A percentile compares a stretch with the other conserved stretches of the same genome.
These are phyloP conservation scores for Phylloporus sp. DNA, from an alignment of 768 basidiomycete genomes.

Conservation along the genomic window DNA sequence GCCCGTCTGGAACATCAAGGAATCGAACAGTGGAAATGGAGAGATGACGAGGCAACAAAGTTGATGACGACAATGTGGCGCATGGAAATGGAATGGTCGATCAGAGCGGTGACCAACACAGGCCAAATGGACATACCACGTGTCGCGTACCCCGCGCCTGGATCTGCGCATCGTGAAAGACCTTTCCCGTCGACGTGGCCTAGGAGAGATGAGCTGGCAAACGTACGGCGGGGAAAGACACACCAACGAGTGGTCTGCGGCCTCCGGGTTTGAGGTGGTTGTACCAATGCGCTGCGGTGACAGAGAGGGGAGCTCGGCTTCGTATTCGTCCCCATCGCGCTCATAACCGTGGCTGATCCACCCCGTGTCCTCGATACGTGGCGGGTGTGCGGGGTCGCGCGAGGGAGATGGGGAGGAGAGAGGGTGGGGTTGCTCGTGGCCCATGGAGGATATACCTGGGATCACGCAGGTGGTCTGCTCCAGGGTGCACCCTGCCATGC, in stretches of 20 bases:
- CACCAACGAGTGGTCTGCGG: constrained; percentile 7
- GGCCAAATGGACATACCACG: constrained; percentile 4
- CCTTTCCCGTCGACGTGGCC: constrained; percentile 18
- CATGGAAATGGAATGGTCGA: background rate
- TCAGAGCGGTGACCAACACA: background rate
- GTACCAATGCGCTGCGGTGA: background rate
- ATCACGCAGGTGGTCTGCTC: constrained; percentile 4
- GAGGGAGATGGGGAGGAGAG: background rate
- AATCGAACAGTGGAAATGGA: too few species aligned
- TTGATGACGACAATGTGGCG: too few species aligned
- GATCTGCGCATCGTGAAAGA: constrained; percentile 18
- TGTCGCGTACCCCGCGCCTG: constrained; percentile 18
- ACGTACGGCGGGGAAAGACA: background rate
- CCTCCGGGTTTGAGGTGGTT: too few species aligned
- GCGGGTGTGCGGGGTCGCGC: background rate
- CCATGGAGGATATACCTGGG: constrained; percentile 5
- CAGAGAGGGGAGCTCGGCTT: background rate
- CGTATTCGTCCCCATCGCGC: constrained; percentile 19
- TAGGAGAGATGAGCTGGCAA: background rate
- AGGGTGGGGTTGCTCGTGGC: background rate
- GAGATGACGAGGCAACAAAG: background rate
- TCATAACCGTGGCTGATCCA: constrained; percentile 16
- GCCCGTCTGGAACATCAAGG: background rate
- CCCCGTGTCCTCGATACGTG: background rate
- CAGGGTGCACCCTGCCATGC: constrained; percentile 20